Base-by-base conservation (phyloP, 225 moss, liverwort and hornwort genomes). In the Lunularia cruciata region DNA sequence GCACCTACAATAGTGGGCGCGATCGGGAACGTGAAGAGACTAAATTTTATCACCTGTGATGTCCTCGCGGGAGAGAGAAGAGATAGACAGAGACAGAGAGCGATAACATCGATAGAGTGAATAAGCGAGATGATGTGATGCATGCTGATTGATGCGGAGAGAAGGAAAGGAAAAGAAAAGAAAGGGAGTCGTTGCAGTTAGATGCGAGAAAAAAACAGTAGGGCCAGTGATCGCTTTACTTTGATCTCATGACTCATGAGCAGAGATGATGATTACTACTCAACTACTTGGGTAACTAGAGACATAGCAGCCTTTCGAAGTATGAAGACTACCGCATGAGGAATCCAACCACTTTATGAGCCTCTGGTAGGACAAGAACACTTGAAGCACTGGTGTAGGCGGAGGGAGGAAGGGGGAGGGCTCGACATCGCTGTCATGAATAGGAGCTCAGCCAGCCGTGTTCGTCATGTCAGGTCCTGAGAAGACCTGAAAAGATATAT, bases 401-500 rank as follows among this genome's bases (percentile, higher is more conserved):
- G 43, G 63, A 63, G 63, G 42, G 63, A 46, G 63, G 42, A 14
- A 27, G 40, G 64, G 45, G 22, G 68, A 28, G 51, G 53, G n/a
- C 14, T 65, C 65, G 46, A 65, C 47, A 65, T 65, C 65, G 65
- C 65, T 65, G 65, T 65, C 65, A 65, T 65, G 65, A 65, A 47
- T 47, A 47, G 65, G 52, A 36, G 14, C 68, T 68, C 68, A 47
- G 65, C 46, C 31, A 65, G 30, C 19, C 46, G 46, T 45, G 45
- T 65, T 65, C 27, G 52, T 54, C 52, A 37, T 68, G 52, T 68
- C 68, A 68, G 68, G 68, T 54, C 43, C 65, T 65, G 65, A 30
- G 47, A 68, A 38, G 68, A 36, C 53, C 53, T 68, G 68, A 53
- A 68, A 68, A 68, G 68, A 68, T 68, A 68, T 68, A 68, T 68